These are phyloP conservation scores for Fonsecaea pugnacius DNA, from an alignment of 2,329 filamentous ascomycete species.

Conservation along the genomic window DNA sequence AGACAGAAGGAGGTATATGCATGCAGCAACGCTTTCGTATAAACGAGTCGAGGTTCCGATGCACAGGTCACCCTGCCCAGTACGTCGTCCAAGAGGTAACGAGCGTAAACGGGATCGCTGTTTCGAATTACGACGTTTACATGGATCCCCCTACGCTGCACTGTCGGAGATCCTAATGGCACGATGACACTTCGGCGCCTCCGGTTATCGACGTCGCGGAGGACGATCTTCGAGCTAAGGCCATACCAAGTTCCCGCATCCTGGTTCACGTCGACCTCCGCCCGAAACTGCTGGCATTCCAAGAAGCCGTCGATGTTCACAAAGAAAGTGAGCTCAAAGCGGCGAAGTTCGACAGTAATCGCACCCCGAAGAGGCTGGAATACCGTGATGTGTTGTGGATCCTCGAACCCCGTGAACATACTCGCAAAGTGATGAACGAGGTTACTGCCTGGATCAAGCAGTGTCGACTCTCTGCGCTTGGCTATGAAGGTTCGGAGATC, in stretches of 20 bases:
- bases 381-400: conserved; percentile 49
- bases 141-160: conserved; percentile 47
- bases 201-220: conserved; percentile 52
- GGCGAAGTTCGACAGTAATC: conserved; percentile 57
- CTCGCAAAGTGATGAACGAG: conserved; percentile 47
- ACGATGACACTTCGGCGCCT: conserved; percentile 58
- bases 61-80: conserved; percentile 63
- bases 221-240: conserved; percentile 61
- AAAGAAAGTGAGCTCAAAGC: conserved; percentile 59
- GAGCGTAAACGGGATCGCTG: conserved; percentile 49
- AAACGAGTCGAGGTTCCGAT: conserved; percentile 59
- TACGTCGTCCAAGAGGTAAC: conserved; percentile 59
- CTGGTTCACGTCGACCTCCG: conserved; percentile 62
- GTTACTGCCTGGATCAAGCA: conserved; percentile 58
- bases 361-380: conserved; percentile 47
- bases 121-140: conserved; percentile 43
- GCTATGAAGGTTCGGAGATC: conserved; percentile 40
- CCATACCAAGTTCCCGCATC: conserved; percentile 66
- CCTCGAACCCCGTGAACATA: conserved; percentile 60
- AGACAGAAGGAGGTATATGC: conserved; percentile 62
- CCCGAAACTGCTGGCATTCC: conserved; percentile 54
- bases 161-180: conserved; percentile 51
- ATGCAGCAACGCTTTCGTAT: conserved; percentile 63
- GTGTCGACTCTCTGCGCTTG: conserved; percentile 35
- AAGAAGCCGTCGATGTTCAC: conserved; percentile 54